Conservation (phyloP, 179 eudicot species). For the Drosera spatulata region DNA sequence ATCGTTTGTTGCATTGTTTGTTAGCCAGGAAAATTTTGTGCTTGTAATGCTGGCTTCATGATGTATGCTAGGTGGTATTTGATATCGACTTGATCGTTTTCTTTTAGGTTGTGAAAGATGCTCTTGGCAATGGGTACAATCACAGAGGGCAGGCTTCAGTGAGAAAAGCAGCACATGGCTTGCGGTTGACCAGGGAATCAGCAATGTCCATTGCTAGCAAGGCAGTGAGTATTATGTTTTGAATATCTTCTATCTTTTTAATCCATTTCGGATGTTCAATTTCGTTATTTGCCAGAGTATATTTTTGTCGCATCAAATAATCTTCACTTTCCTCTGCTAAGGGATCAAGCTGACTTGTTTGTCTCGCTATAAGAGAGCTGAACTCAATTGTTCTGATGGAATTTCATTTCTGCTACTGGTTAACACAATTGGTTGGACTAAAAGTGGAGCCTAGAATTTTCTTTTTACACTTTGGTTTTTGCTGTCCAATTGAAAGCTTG, state of each 20-base stretch:
- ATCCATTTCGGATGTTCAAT: background rate
- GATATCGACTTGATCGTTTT: background rate
- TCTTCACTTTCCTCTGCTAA: too few species aligned
- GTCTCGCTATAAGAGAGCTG: too few species aligned
- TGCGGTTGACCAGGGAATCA: constrained; percentile 85
- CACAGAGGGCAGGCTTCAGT: constrained; percentile 57
- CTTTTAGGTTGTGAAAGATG: constrained; percentile 73
- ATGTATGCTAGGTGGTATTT: background rate
- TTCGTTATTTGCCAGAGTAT: background rate
- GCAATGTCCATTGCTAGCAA: constrained; percentile 94
- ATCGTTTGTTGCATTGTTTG: too few species aligned
- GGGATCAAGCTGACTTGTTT: too few species aligned
- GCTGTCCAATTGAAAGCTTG: too few species aligned
- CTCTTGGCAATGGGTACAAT: constrained; percentile 87
- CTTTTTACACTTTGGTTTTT: too few species aligned
- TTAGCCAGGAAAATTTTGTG: too few species aligned
- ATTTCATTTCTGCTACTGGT: too few species aligned
- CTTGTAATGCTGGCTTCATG: too few species aligned
- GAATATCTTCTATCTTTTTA: background rate
- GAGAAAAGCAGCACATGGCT: constrained; percentile 92
- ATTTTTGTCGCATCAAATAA: background rate
- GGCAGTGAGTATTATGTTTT: constrained; percentile 49
- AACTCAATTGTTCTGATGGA: too few species aligned
- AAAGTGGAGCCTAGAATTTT: too few species aligned
- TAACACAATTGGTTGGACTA: too few species aligned